These are phyloP conservation scores for Penicillium alfredii DNA, from an alignment of 495 filamentous ascomycete species.

Conservation along the genomic window DNA sequence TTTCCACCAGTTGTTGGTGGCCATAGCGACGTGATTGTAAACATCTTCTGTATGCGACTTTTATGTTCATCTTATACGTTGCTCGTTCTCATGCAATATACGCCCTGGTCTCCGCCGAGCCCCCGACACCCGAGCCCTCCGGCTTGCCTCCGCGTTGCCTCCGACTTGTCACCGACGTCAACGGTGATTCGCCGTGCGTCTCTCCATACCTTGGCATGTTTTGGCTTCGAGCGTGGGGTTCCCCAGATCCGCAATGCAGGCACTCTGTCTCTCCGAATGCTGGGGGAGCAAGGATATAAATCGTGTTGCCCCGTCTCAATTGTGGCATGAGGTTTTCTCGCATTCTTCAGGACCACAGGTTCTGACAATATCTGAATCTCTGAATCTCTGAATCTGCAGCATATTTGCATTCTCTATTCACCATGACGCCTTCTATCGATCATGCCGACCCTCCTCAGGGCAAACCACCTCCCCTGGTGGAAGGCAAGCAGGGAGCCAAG, in stretches of 20 bases:
- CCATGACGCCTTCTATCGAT: background rate
- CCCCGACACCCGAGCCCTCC: background rate
- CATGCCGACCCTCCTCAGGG: background rate
- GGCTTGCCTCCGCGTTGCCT: slow-evolving; percentile 6
- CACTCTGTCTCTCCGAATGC: too few relatives aligned
- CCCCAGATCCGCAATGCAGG: slow-evolving; percentile 8
- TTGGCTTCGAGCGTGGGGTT: slow-evolving; percentile 3
- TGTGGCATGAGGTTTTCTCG: slow-evolving; percentile 2
- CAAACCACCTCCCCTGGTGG: slow-evolving; percentile 2
- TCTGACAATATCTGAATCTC: slow-evolving; percentile 1
- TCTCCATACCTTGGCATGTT: slow-evolving; percentile 1
- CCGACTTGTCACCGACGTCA: slow-evolving; percentile 8
- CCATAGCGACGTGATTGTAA: slow-evolving; percentile 8
- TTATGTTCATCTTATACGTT: too few relatives aligned
- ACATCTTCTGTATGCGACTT: too few relatives aligned
- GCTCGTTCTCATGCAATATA: background rate
- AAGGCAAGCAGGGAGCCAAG: slow-evolving; percentile 11
- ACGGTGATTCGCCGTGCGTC: slow-evolving; percentile 1
- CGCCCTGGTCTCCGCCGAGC: slow-evolving; percentile 6
- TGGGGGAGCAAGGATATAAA: too few relatives aligned
- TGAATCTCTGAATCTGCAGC: too few relatives aligned
- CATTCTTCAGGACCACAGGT: background rate
- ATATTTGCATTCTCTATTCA: too few relatives aligned
- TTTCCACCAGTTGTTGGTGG: slow-evolving; percentile 34
- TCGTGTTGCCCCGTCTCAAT: background rate